These are phyloP conservation scores for Xylaria sp. DNA, from an alignment of 2,329 filamentous ascomycete genomes.

Conservation along the genomic window DNA sequence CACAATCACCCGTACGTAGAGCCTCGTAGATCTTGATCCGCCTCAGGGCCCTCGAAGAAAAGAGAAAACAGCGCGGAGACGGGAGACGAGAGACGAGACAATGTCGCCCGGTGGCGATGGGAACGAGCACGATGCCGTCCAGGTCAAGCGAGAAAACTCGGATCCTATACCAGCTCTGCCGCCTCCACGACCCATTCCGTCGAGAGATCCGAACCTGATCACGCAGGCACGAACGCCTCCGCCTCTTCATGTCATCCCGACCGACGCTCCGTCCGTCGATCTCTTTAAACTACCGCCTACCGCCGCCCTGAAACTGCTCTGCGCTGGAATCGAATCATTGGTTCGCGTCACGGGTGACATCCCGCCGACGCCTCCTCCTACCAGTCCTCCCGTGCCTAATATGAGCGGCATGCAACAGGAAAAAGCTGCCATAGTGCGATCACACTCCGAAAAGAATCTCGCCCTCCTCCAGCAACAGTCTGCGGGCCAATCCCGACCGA, in stretches of 20 bases:
- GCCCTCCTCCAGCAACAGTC: slow-evolving; percentile 51
- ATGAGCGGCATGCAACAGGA: slow-evolving; percentile 72
- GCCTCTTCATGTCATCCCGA: slow-evolving; percentile 58
- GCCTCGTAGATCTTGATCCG: slow-evolving; percentile 1
- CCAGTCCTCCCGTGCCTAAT: slow-evolving; percentile 70
- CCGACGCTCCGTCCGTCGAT: slow-evolving; percentile 62
- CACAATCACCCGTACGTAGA: background rate
- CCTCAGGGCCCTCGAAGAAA: background rate
- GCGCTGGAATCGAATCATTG: slow-evolving; percentile 75
- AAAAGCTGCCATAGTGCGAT: slow-evolving; percentile 69
- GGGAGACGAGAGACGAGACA: slow-evolving; percentile 4
- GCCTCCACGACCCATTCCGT: slow-evolving; percentile 54
- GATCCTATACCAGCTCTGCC: slow-evolving; percentile 49
- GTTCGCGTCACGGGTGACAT: slow-evolving; percentile 80
- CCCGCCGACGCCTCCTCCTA: slow-evolving; percentile 79
- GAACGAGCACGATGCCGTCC: slow-evolving; percentile 28
- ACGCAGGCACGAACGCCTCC: slow-evolving; percentile 52
- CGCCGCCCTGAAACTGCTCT: slow-evolving; percentile 83
- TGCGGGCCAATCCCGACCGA: slow-evolving; percentile 7
- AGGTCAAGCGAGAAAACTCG: slow-evolving; percentile 28
- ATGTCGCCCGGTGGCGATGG: slow-evolving; percentile 26
- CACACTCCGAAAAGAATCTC: slow-evolving; percentile 66
- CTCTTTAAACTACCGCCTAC: slow-evolving; percentile 78
- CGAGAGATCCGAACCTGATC: slow-evolving; percentile 52
- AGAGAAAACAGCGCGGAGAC: background rate